Evolutionary conservation across 2,329 filamentous ascomycete genomes (phyloP).

Genomic region (Monosporascus sp.): DNA sequence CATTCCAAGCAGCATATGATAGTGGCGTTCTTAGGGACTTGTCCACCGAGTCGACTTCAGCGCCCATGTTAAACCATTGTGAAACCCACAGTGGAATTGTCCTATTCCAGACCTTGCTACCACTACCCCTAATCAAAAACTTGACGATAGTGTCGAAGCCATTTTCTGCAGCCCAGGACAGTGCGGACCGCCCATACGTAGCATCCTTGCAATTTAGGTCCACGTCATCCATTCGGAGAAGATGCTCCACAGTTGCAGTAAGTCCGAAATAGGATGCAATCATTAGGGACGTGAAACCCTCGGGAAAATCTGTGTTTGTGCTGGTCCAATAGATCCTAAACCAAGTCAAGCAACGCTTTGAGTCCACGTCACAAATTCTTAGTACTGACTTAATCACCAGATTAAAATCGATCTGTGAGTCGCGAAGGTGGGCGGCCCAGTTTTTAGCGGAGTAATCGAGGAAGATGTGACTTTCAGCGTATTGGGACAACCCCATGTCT

Average conservation of each 20-base stretch:
- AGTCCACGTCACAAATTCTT: not conserved
- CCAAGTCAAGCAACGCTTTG: constrained; percentile 1
- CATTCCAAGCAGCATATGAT: no score
- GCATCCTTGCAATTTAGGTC: not conserved
- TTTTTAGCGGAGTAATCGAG: constrained; percentile 8
- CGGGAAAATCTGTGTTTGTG: not conserved
- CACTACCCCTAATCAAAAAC: no score
- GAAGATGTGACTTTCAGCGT: not conserved
- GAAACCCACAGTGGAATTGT: no score
- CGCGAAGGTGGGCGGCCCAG: constrained; percentile 6
- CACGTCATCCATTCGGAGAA: not conserved
- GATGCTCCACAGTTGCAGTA: not conserved
- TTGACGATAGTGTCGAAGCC: no score
- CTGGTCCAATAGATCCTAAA: not conserved
- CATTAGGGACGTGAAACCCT: constrained; percentile 1
- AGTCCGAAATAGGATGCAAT: constrained; percentile 10
- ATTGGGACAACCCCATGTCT: no score
- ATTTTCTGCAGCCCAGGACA: constrained; percentile 1
- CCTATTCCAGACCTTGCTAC: no score
- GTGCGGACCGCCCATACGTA: constrained; percentile 1
- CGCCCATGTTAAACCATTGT: no score
- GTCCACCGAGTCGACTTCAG: no score
- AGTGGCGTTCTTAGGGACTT: no score
- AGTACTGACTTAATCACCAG: not conserved
- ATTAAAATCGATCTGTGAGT: not conserved